Conservation (phyloP, 2,329 filamentous ascomycete species). For the Talaromyces sp. region DNA sequence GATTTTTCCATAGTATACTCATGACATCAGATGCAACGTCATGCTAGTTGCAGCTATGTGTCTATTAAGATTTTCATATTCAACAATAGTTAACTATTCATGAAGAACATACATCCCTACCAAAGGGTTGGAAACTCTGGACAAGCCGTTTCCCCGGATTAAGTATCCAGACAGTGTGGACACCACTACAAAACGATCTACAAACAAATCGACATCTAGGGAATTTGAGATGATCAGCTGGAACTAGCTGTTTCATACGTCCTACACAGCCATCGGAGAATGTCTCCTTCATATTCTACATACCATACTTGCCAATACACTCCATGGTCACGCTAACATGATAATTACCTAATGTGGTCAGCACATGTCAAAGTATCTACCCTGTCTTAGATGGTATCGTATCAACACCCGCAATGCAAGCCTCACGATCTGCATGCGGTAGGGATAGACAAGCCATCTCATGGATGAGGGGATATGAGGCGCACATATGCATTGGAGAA, state of each 20-base stretch:
- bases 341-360: not conserved
- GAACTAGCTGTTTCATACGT: not conserved
- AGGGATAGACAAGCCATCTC: not conserved
- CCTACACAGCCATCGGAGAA: not conserved
- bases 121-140: not conserved
- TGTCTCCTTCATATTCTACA: not conserved
- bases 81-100: too few species aligned
- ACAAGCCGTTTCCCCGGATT: not conserved
- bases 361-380: not conserved
- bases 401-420: not conserved
- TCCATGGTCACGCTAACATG: too few species aligned
- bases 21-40: not conserved
- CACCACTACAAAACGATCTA: not conserved
- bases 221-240: not conserved
- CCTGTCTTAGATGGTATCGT: not conserved
- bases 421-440: conserved; percentile 12
- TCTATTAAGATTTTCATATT: not conserved
- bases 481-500: not conserved
- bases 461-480: not conserved
- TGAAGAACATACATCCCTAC: too few species aligned
- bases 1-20: not conserved
- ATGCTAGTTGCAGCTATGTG: not conserved
- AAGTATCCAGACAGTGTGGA: not conserved
- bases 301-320: not conserved
- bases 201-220: not conserved